Evolutionary conservation across 306 rosid species (phyloP).

Genomic region (Leucaena leucocephala): DNA sequence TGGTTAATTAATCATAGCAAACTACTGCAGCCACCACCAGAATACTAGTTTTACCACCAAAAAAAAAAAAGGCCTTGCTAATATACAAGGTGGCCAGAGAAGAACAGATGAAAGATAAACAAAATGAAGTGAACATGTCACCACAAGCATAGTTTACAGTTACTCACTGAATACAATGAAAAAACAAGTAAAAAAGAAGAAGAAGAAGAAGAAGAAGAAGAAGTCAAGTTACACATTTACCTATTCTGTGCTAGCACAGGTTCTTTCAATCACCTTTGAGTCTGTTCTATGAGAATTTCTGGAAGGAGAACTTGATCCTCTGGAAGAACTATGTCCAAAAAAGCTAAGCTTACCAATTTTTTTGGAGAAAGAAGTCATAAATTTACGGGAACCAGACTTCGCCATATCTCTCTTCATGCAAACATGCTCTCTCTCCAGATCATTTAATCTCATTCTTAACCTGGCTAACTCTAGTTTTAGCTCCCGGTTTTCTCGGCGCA

Average conservation of each 20-base stretch:
- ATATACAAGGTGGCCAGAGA: slow-evolving; percentile 52
- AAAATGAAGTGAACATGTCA: slow-evolving; percentile 37
- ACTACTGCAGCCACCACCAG: slow-evolving; percentile 35
- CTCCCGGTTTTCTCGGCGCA: slow-evolving; percentile 97
- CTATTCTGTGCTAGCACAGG: slow-evolving; percentile 97
- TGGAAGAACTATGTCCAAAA: slow-evolving; percentile 82
- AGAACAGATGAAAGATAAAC: slow-evolving; percentile 19
- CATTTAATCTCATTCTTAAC: slow-evolving; percentile 88
- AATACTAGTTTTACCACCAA: slow-evolving; percentile 49
- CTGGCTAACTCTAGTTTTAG: slow-evolving; percentile 91
- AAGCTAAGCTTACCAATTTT: slow-evolving; percentile 73
- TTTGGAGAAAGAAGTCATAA: slow-evolving; percentile 87
- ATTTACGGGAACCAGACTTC: slow-evolving; percentile 81
- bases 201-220: not conserved
- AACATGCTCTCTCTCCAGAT: slow-evolving; percentile 94
- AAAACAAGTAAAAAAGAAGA: not conserved
- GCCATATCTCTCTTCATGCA: slow-evolving; percentile 99
- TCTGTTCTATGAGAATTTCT: slow-evolving; percentile 86
- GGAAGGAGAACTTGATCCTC: slow-evolving; percentile 93
- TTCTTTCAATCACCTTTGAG: slow-evolving; percentile 92
- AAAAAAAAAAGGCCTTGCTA: slow-evolving; percentile 30
- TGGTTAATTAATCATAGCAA: slow-evolving; percentile 35
- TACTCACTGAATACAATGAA: slow-evolving; percentile 36
- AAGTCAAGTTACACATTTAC: slow-evolving; percentile 33
- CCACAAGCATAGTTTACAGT: slow-evolving; percentile 54